Conservation (phyloP, 768 basidiomycete species). For the Wakefieldia striispora region DNA sequence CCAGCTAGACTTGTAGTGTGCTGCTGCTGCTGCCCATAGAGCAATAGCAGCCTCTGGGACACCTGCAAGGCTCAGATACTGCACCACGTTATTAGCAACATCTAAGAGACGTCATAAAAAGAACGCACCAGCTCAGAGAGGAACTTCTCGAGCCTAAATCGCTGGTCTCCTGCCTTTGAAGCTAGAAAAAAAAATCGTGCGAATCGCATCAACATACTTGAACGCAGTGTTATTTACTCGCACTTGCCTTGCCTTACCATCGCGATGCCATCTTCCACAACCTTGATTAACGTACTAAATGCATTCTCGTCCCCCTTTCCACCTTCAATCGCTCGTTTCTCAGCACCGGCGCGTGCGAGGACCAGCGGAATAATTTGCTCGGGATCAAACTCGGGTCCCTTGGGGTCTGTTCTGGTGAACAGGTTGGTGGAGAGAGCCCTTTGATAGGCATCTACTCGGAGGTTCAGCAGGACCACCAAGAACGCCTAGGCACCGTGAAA, state of each 20-base stretch:
- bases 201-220: not conserved
- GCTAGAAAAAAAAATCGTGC: constrained; percentile 35
- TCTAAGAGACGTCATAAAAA: not conserved
- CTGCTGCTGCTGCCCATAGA: constrained; percentile 65
- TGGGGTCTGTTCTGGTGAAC: constrained; percentile 35
- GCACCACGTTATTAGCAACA: not conserved
- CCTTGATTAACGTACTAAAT: constrained; percentile 50
- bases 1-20: constrained; percentile 69
- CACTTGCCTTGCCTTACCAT: constrained; percentile 56
- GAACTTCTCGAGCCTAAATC: constrained; percentile 80
- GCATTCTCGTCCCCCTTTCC: constrained; percentile 50
- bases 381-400: constrained; percentile 40
- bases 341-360: constrained; percentile 63
- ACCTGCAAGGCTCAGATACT: constrained; percentile 48
- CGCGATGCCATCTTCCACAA: constrained; percentile 62
- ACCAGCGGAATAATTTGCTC: constrained; percentile 65
- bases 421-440: constrained; percentile 55
- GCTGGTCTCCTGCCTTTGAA: constrained; percentile 67
- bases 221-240: not conserved
- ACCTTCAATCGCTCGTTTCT: constrained; percentile 53
- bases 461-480: constrained; percentile 4
- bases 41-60: constrained; percentile 54
- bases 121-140: constrained; percentile 68
- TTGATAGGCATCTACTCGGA: constrained; percentile 50
- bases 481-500: not conserved